Evolutionary conservation across 1,139 yeast genomes (phyloP).

Genomic region (Taiozyma onychis): DNA sequence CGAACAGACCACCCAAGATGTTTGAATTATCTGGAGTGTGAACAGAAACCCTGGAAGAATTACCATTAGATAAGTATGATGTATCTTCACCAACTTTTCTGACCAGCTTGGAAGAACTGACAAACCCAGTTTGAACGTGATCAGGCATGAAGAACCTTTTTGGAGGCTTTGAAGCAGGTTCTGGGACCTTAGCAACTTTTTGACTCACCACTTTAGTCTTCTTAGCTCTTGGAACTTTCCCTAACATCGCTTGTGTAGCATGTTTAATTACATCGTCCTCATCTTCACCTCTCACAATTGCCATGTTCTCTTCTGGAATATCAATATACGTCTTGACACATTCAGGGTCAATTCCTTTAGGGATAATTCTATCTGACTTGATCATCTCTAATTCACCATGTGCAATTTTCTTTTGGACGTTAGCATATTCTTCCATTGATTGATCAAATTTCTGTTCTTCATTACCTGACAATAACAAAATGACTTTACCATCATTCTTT

Average conservation of each 20-base stretch:
- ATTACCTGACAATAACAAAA: conserved; percentile 70
- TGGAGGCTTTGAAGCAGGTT: conserved; percentile 5
- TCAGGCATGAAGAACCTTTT: conserved; percentile 74
- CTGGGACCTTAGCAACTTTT: conserved; percentile 5
- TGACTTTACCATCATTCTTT: conserved; percentile 79
- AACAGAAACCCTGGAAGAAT: background rate
- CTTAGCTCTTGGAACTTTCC: conserved; percentile 12
- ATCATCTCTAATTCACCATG: conserved; percentile 36
- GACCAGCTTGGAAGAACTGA: conserved; percentile 48
- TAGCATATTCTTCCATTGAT: conserved; percentile 80
- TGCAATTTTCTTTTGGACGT: conserved; percentile 56
- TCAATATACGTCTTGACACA: conserved; percentile 54
- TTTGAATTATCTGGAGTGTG: background rate
- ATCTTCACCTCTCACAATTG: conserved; percentile 49
- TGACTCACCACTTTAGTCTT: background rate
- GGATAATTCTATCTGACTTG: conserved; percentile 61
- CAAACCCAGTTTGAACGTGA: conserved; percentile 66
- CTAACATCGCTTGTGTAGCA: conserved; percentile 43
- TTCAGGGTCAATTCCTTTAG: conserved; percentile 46
- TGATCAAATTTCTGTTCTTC: conserved; percentile 77
- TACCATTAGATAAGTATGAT: background rate
- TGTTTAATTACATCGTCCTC: conserved; percentile 65
- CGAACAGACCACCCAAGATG: background rate
- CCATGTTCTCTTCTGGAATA: conserved; percentile 64
- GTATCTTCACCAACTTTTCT: conserved; percentile 24